Conservation (phyloP, 768 basidiomycete species). For the Cystobasidium tubakii region DNA sequence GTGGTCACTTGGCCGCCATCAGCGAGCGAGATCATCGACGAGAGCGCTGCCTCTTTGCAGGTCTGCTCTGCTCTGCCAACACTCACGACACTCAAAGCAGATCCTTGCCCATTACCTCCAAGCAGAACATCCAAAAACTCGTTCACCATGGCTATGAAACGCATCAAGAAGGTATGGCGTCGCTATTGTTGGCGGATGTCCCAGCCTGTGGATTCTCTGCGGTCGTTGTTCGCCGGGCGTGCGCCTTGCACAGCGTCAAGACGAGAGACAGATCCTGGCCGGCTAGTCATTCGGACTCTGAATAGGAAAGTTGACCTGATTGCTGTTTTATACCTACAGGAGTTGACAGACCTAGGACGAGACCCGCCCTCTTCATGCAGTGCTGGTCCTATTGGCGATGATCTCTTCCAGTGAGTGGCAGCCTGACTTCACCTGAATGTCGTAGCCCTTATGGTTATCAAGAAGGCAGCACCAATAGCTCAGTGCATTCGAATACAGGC, state of each 20-base stretch:
- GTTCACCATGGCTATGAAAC: conserved; percentile 81
- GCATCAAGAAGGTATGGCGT: conserved; percentile 82
- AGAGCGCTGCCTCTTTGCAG: background rate
- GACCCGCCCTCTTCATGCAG: conserved; percentile 99
- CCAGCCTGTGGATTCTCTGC: conserved; percentile 27
- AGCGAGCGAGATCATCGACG: background rate
- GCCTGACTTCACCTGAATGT: background rate
- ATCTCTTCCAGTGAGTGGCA: conserved; percentile 79
- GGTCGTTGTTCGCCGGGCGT: background rate
- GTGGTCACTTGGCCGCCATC: background rate
- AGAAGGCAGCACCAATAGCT: background rate
- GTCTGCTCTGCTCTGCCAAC: conserved; percentile 10
- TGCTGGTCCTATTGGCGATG: conserved; percentile 93
- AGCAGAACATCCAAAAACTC: background rate
- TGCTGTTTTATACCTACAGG: conserved; percentile 54
- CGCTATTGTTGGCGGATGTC: background rate
- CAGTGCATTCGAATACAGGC: conserved; percentile 12
- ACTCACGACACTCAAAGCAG: background rate
- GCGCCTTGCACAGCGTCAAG: background rate
- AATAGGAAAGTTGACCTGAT: background rate
- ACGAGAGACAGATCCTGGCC: background rate
- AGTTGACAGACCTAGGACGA: conserved; percentile 97
- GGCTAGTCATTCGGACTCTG: background rate
- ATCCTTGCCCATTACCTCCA: background rate
- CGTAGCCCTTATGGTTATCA: background rate